Base-by-base conservation (phyloP, 371 early-diverging fungal species). In the Syncephalastrum contaminatum region DNA sequence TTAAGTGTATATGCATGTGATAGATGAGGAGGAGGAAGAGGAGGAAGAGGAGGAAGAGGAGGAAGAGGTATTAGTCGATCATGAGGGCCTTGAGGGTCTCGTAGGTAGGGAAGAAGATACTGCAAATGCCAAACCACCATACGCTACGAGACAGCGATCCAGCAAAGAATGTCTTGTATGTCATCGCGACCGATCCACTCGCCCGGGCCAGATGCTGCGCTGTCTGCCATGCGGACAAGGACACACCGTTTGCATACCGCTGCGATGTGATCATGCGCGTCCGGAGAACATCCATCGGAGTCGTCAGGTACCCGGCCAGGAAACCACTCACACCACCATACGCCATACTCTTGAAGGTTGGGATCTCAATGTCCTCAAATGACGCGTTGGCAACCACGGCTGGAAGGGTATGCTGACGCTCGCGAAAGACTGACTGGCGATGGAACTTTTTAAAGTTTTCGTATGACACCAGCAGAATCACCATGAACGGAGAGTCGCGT, bases 91-190 rank as follows among this genome's bases (percentile, higher is more conserved):
- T 88, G 41, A 79, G 72, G 10, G 80, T 70, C 70, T 89, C 89
- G 58, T 90, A 90, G 16, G 82, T 73, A 8, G 91, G 88, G 69
- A 90, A 90, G 66, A 90, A 90, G 61, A 89, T 87, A 20, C 83
- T 82, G 58, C 91, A 90, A 46, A 89, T 84, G 57, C 89, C 82
- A 58, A 89, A 87, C 87, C 91, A 90, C 91, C 91, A 90, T 16
- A 82, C 56, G 39, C 81, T 78, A 40, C 91, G 65, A 4, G 89
- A 81, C 10, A 81, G 70, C 1, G 85, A 81, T 12, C 91, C 91
- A 0, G 72, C 70, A 67, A 87, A 89, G 74, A 89, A 85, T 12
- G 82, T 59, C 41, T 68, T 52, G 46, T 73, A 75, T 0, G 81
- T 53, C 50, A 58, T 43, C 10, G 36, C 36, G 10, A 30, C 36